phyloP scores from a whole-genome alignment of 2,329 filamentous ascomycete species.

The Boeremia exigua region DNA sequence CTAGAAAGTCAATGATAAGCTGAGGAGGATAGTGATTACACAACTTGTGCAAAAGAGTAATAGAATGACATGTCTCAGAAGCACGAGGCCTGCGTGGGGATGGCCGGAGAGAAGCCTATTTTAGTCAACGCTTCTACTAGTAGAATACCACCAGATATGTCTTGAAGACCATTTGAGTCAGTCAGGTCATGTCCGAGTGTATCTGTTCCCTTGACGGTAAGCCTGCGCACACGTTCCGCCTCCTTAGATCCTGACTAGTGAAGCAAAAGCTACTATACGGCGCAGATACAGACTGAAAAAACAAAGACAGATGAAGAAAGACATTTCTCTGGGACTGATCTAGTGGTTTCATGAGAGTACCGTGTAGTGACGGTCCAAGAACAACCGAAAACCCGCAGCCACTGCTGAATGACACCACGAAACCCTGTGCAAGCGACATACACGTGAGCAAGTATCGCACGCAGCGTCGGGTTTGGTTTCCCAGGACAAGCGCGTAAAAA shows the following conservation, averaged over 20 bases:
- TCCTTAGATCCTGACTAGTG: not conserved
- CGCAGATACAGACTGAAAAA: not conserved
- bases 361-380: not conserved
- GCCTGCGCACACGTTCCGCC: not conserved
- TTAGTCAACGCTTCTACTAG: not conserved
- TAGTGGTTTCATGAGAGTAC: not conserved
- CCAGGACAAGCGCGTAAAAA: no score
- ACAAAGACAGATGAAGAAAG: not conserved
- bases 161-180: not conserved
- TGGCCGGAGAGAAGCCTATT: not conserved
- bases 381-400: not conserved
- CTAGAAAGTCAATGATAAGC: not conserved
- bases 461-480: no score
- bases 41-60: not conserved
- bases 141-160: not conserved
- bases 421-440: no score
- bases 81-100: not conserved
- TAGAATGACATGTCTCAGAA: not conserved
- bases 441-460: no score
- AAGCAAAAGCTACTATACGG: not conserved
- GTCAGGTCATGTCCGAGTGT: not conserved
- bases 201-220: not conserved
- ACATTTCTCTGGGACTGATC: not conserved
- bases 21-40: not conserved
- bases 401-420: not conserved